phyloP scores from a whole-genome alignment of 2,329 filamentous ascomycete genomes.

The Podosphaera xanthii region DNA sequence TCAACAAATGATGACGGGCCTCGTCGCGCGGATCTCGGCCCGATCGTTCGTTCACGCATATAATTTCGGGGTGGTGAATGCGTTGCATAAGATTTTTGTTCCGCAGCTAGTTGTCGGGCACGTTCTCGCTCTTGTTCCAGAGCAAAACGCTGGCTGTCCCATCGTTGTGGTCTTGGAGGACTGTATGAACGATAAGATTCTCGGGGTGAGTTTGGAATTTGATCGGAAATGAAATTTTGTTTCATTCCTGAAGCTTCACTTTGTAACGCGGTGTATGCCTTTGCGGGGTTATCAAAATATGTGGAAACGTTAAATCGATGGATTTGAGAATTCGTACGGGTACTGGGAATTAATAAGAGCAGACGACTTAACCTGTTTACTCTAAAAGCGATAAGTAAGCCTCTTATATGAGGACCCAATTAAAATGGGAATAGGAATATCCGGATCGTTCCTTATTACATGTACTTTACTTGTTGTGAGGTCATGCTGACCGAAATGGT shows the following conservation, averaged over 20 bases:
- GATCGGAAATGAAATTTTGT: not conserved
- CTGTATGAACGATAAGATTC: slow-evolving; percentile 16
- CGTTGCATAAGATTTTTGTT: slow-evolving; percentile 24
- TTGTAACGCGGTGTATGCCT: not conserved
- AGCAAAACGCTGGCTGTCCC: slow-evolving; percentile 32
- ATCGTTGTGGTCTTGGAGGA: slow-evolving; percentile 17
- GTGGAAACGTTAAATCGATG: not conserved
- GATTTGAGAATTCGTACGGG: not conserved
- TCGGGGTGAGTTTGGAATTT: slow-evolving; percentile 7
- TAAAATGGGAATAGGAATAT: not conserved
- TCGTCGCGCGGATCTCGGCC: slow-evolving; percentile 26
- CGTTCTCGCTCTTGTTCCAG: slow-evolving; percentile 18
- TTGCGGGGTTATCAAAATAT: not conserved
- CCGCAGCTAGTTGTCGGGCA: slow-evolving; percentile 21
- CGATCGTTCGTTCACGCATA: slow-evolving; percentile 23
- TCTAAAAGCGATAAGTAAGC: not conserved
- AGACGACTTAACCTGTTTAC: not conserved
- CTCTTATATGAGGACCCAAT: not conserved
- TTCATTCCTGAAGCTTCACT: not conserved
- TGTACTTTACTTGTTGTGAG: not conserved
- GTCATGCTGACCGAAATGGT: not conserved
- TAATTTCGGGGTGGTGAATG: slow-evolving; percentile 15
- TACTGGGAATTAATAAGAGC: not conserved
- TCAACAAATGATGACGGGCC: slow-evolving; percentile 14
- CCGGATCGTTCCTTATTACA: not conserved